Conservation (phyloP, 2,329 filamentous ascomycete genomes). For the Beauveria brongniartii region DNA sequence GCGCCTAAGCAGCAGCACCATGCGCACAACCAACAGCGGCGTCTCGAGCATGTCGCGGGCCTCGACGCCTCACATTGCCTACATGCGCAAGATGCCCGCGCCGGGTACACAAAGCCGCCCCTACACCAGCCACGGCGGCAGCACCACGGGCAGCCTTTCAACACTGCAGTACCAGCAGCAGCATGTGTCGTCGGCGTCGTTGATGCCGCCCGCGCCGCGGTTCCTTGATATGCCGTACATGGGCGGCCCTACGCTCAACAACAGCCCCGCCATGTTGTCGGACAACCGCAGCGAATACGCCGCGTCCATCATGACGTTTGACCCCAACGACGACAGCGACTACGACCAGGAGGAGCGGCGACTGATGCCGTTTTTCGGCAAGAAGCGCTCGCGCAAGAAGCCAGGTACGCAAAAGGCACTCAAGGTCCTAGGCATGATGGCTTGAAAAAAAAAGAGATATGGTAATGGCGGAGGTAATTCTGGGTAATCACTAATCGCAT, state of each 20-base stretch:
- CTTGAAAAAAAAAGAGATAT: neutral
- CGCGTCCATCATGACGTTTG: conserved; percentile 22
- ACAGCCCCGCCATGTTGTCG: neutral
- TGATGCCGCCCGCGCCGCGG: neutral
- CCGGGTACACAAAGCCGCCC: neutral
- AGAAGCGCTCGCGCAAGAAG: conserved; percentile 26
- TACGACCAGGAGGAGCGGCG: conserved; percentile 41
- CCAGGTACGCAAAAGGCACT: conserved; percentile 43
- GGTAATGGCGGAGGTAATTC: too few relatives aligned
- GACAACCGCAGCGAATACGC: neutral
- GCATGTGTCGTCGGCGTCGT: neutral
- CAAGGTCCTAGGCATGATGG: conserved; percentile 42
- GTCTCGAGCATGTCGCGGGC: neutral
- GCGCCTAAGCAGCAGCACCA: neutral
- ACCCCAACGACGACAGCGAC: conserved; percentile 31
- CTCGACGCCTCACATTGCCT: neutral
- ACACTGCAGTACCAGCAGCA: neutral
- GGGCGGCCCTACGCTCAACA: neutral
- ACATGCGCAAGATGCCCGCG: neutral
- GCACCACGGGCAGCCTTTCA: neutral
- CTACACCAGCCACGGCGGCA: neutral
- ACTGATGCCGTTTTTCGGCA: conserved; percentile 43
- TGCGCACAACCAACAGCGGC: neutral
- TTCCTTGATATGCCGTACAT: neutral
- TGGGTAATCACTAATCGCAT: neutral